A percentile compares a stretch with the other conserved stretches of the same genome.
phyloP scores from a whole-genome alignment of 768 basidiomycete species.

The Ephemerocybe angulata region DNA sequence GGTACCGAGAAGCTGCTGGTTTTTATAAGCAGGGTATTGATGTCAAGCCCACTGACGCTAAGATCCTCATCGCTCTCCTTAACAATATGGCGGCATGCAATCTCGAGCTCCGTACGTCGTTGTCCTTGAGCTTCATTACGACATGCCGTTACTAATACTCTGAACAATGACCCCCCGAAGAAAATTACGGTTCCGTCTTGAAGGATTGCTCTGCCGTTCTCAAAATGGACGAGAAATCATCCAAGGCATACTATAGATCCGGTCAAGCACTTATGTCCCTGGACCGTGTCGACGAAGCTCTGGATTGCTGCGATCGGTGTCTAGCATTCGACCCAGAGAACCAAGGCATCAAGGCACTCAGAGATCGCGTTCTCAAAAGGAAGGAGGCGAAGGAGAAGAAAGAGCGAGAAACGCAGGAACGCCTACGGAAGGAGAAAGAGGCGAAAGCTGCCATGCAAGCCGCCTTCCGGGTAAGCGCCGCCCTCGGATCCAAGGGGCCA shows the following conservation, averaged over 20 bases:
- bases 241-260: constrained; percentile 88
- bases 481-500: neutral
- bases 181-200: constrained; percentile 85
- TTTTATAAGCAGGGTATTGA: constrained; percentile 93
- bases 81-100: constrained; percentile 94
- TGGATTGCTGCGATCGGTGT: constrained; percentile 77
- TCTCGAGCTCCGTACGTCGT: constrained; percentile 71
- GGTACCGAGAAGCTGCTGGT: constrained; percentile 79
- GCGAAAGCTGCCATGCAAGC: constrained; percentile 48
- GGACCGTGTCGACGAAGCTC: constrained; percentile 71
- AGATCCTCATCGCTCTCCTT: constrained; percentile 62
- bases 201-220: constrained; percentile 80
- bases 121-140: constrained; percentile 3
- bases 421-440: constrained; percentile 46
- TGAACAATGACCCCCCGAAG: constrained; percentile 45
- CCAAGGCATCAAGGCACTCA: constrained; percentile 46
- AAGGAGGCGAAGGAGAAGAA: constrained; percentile 51
- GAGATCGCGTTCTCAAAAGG: constrained; percentile 42
- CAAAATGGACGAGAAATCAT: constrained; percentile 52
- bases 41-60: constrained; percentile 65
- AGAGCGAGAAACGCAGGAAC: constrained; percentile 47
- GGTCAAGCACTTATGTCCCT: constrained; percentile 72
- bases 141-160: neutral
- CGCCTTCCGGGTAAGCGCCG: constrained; percentile 60
- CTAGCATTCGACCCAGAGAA: constrained; percentile 57